Conservation (phyloP, 192 early-diverging fungal genomes). For the Pilaira anomala region DNA sequence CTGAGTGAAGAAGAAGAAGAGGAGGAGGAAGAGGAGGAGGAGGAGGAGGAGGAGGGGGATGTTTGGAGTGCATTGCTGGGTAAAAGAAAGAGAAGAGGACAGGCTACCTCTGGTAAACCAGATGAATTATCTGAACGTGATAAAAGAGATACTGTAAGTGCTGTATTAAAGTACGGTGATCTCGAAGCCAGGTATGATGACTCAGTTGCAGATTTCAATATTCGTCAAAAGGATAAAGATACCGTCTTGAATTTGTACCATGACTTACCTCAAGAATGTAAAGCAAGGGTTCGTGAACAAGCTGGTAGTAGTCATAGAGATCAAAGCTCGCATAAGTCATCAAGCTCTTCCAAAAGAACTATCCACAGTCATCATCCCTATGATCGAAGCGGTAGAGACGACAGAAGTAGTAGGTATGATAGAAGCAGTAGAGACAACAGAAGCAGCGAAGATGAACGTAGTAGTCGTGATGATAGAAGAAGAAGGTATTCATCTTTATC, state of each 20-base stretch:
- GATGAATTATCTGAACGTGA: conserved; percentile 72
- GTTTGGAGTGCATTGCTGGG: too few species aligned
- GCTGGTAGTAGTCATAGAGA: not conserved
- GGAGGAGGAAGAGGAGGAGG: not conserved
- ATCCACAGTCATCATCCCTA: conserved; percentile 30
- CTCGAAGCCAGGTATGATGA: conserved; percentile 75
- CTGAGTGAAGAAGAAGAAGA: conserved; percentile 16
- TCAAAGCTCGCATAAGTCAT: too few species aligned
- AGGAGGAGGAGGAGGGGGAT: not conserved
- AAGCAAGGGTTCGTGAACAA: conserved; percentile 50
- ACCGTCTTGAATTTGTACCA: conserved; percentile 41
- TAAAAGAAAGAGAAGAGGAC: conserved; percentile 13
- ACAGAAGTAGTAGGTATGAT: too few species aligned
- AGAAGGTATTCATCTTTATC: too few species aligned
- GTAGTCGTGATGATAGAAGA: too few species aligned
- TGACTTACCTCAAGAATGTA: conserved; percentile 48
- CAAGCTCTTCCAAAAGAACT: not conserved
- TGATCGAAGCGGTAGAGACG: conserved; percentile 5
- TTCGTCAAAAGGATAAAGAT: conserved; percentile 59
- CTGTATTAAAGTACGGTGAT: conserved; percentile 82
- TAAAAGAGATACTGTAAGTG: conserved; percentile 72
- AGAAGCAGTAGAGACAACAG: too few species aligned
- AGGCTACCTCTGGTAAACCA: conserved; percentile 7
- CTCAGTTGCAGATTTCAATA: conserved; percentile 77
- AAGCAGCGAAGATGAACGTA: too few species aligned